A percentile compares a stretch with the other conserved stretches of the same genome.
These are phyloP conservation scores for Penicillium sp. DNA, from an alignment of 2,329 filamentous ascomycete species.

Conservation along the genomic window DNA sequence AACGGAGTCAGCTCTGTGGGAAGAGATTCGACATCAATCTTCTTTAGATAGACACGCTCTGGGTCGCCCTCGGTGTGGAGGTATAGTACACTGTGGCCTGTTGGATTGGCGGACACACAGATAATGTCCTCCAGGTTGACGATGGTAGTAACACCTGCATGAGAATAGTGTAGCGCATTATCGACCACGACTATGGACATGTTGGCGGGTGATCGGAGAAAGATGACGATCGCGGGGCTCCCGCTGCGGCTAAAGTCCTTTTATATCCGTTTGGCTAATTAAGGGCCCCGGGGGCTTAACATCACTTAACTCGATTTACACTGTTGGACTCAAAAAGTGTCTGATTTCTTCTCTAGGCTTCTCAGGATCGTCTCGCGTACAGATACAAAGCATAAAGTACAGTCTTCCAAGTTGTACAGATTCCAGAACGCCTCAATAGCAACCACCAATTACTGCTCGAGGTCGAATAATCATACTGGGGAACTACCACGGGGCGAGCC, in stretches of 20 bases:
- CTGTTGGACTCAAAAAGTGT: not conserved
- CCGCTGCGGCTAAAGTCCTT: not conserved
- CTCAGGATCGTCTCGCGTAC: not conserved
- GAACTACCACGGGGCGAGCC: conserved; percentile 1
- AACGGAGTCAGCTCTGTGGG: conserved; percentile 18
- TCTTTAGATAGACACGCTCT: conserved; percentile 13
- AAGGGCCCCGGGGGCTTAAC: not conserved
- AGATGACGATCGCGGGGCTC: not conserved
- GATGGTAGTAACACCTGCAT: conserved; percentile 10
- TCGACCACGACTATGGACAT: conserved; percentile 4
- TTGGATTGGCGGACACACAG: conserved; percentile 22
- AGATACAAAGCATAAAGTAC: not conserved
- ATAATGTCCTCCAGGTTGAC: conserved; percentile 28
- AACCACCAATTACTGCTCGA: too few species aligned
- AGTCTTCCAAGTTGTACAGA: not conserved
- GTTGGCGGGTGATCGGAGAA: not conserved
- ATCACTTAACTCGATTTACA: not conserved
- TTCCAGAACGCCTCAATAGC: not conserved
- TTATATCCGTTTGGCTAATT: too few species aligned
- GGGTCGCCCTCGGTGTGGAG: conserved; percentile 13
- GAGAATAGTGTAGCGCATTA: conserved; percentile 21
- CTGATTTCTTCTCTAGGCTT: not conserved
- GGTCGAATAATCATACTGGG: not conserved
- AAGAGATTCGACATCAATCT: conserved; percentile 17
- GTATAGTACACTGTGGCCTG: conserved; percentile 24